phyloP scores from a whole-genome alignment of 2,329 filamentous ascomycete species.

The Westerdykella sp. region DNA sequence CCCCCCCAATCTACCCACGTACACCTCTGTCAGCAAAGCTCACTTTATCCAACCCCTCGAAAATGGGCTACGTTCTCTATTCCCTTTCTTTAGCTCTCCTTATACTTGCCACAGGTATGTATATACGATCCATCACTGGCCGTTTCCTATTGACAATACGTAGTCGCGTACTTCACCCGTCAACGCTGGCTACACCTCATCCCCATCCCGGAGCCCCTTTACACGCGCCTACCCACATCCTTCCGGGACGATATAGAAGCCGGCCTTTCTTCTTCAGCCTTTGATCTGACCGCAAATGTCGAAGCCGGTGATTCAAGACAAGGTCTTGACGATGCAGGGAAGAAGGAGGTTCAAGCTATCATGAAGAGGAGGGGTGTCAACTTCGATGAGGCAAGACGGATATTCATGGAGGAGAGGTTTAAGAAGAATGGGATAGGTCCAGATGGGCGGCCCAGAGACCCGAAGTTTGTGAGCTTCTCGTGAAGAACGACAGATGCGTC shows the following conservation, averaged over 20 bases:
- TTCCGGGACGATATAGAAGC: slow-evolving; percentile 84
- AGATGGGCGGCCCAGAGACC: slow-evolving; percentile 82
- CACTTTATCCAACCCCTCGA: slow-evolving; percentile 16
- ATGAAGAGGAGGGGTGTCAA: slow-evolving; percentile 79
- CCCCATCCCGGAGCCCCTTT: slow-evolving; percentile 59
- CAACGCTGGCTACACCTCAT: slow-evolving; percentile 67
- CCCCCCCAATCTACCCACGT: not conserved
- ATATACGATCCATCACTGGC: slow-evolving; percentile 4
- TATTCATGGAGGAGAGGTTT: slow-evolving; percentile 82
- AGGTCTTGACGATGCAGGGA: slow-evolving; percentile 74
- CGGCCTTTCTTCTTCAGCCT: slow-evolving; percentile 74
- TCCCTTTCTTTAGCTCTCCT: slow-evolving; percentile 66
- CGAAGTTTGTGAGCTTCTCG: slow-evolving; percentile 92
- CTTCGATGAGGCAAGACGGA: slow-evolving; percentile 85
- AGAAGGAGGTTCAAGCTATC: slow-evolving; percentile 76
- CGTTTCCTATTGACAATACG: slow-evolving; percentile 12
- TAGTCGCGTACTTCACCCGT: slow-evolving; percentile 75
- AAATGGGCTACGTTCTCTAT: slow-evolving; percentile 78
- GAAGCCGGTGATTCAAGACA: slow-evolving; percentile 69
- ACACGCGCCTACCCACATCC: slow-evolving; percentile 67
- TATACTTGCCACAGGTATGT: slow-evolving; percentile 61
- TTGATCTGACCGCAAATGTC: slow-evolving; percentile 77
- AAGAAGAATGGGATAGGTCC: slow-evolving; percentile 79
- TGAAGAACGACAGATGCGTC: slow-evolving; percentile 5
- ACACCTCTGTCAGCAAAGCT: not conserved